Base-by-base conservation (phyloP, 352 stramenopile genomes). In the Globisporangium barbulae region DNA sequence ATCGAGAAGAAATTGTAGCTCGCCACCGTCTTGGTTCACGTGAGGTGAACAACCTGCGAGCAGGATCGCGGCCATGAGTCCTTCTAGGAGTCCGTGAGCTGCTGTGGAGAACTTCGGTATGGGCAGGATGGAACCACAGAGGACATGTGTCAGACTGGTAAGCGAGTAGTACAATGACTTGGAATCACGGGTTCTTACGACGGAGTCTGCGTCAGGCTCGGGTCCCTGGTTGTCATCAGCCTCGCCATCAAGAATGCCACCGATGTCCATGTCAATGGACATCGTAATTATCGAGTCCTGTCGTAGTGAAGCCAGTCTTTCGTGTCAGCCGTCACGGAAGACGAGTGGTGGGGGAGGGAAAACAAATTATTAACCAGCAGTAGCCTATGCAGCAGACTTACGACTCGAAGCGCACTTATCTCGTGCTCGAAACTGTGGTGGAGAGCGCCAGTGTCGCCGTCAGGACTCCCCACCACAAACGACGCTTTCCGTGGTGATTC, bases 1-100 rank as follows among this genome's bases (percentile, higher is more conserved):
- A 10, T 68, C 62, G 17, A 56, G 54, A n/a, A 9, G 25, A 30
- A 68, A 63, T 13, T 54, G 17, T 17, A 68, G 47, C 13, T 59
- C 54, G 21, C 45, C 48, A 19, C 21, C 53, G 22, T 63, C 53
- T 13, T 44, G 42, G 1, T 28, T 30, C 22, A 63, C n/a, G 19
- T 35, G 35, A 22, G 4, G 41, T 2, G 22, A 21, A 12, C 21
- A 6, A 30, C 30, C 17, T 2, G 60, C 35, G 39, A 67, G 44
- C 22, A 15, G 55, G 7, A 58, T 19, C 13, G 30, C 47, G 22
- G 53, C 19, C 22, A 60, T 33, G 54, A 68, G 6, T 4, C 54
- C 62, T 49, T 63, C 62, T 7, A 63, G 62, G 15, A 68, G 33
- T 6, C 62, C 54, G 2, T 33, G 47, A 0, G 13, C 19, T 53